These are phyloP conservation scores for Russula lepida DNA, from an alignment of 768 basidiomycete genomes.

Conservation along the genomic window DNA sequence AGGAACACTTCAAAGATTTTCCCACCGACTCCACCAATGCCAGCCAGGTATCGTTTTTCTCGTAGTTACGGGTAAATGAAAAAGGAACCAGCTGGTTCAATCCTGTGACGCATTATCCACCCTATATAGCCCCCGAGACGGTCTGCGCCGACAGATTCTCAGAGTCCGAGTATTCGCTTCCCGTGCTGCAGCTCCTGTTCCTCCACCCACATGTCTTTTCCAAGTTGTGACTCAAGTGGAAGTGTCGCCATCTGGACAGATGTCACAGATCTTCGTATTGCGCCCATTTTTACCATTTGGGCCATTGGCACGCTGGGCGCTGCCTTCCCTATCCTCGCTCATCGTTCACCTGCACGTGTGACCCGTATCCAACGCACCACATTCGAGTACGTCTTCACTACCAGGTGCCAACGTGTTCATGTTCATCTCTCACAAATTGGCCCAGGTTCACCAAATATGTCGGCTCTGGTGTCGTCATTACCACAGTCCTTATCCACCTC, in stretches of 20 bases:
- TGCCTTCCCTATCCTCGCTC: conserved; percentile 63
- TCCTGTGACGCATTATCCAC: too few relatives aligned
- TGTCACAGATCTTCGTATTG: conserved; percentile 59
- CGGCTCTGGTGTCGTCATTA: conserved; percentile 14
- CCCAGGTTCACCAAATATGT: conserved; percentile 17
- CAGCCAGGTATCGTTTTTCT: too few relatives aligned
- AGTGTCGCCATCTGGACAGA: conserved; percentile 40
- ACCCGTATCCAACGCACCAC: conserved; percentile 51
- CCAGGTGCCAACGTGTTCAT: not conserved
- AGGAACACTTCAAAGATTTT: too few relatives aligned
- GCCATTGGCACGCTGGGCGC: conserved; percentile 50
- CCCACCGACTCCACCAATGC: too few relatives aligned
- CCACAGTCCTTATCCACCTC: conserved; percentile 13
- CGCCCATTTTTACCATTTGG: conserved; percentile 67
- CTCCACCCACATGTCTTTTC: not conserved
- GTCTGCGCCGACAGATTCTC: too few relatives aligned
- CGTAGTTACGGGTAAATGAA: too few relatives aligned
- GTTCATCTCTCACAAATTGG: not conserved
- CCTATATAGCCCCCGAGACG: too few relatives aligned
- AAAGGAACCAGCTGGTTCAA: too few relatives aligned
- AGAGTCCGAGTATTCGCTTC: too few relatives aligned
- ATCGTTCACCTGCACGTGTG: conserved; percentile 39
- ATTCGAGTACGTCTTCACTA: conserved; percentile 51
- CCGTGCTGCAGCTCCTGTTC: too few relatives aligned
- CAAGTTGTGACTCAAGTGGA: conserved; percentile 44